Base-by-base conservation (phyloP, 805 yeast genomes). In the Starmerella stellata region DNA sequence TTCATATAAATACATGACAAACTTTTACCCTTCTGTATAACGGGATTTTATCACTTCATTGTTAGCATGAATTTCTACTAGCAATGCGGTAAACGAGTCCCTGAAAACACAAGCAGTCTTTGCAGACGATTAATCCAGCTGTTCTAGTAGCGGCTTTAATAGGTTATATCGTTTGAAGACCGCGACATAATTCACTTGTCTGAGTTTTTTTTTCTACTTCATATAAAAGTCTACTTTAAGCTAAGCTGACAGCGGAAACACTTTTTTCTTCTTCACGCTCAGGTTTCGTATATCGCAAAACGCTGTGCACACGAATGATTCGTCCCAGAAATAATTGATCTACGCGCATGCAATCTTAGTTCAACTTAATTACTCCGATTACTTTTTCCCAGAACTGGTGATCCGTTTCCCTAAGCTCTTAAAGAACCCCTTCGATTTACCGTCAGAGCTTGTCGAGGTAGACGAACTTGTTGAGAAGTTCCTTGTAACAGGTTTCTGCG, bases 381-480 rank as follows among this genome's bases (percentile, higher is more conserved):
- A 38, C 19, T 45, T 44, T 31, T 41, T 38, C 4, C 43, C 23
- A 4, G 42, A 41, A 37, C 49, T 45, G 9, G 52, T 27, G 35
- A 48, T 45, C 21, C 52, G 46, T 11, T 42, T 45, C 21, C 52
- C 52, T 36, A 51, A 50, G 31, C 34, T 38, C 31, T 51, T 51
- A 44, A 51, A 50, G 25, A 50, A 34, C 18, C 51, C 43, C n/a
- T 40, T 24, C 23, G 38, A 39, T 37, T 44, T 46, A 15, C 11
- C 14, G 14, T 29, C 32, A 13, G 16, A n/a, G 11, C 8, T 29
- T 5, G 16, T 37, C 2, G 49, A 43, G 2, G 46, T 39, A 14
- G 45, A 35, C 21, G 45, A 38, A 25, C 34, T 35, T 13, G 42
- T 29, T 18, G 46, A 38, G 24, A 29, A 41, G 38, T 38, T 31